These are phyloP conservation scores for Gaeumannomyces sp. DNA, from an alignment of 2,329 filamentous ascomycete species.

Conservation along the genomic window DNA sequence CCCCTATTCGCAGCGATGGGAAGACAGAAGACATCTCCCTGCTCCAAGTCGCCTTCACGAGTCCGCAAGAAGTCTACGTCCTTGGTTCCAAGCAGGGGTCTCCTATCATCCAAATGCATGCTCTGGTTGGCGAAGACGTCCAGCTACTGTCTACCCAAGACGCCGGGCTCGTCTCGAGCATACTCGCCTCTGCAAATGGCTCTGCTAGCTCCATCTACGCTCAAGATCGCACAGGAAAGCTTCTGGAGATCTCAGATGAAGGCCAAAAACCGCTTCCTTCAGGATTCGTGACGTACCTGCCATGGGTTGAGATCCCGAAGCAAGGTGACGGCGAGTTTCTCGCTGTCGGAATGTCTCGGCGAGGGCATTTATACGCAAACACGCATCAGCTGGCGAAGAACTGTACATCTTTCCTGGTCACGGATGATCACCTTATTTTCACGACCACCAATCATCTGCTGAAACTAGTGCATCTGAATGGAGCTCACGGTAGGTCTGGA, in stretches of 20 bases:
- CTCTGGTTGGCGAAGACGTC: background rate
- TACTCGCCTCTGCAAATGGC: constrained; percentile 13
- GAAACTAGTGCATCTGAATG: constrained; percentile 83
- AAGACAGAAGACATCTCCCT: constrained; percentile 13
- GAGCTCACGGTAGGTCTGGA: constrained; percentile 19
- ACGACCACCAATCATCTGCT: constrained; percentile 89
- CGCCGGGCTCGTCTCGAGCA: background rate
- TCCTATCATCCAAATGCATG: background rate
- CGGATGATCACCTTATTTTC: constrained; percentile 76
- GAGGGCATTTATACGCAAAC: constrained; percentile 74
- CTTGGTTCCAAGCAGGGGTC: background rate
- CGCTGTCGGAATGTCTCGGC: constrained; percentile 62
- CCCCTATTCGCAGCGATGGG: background rate
- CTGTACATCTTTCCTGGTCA: constrained; percentile 85
- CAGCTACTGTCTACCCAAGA: background rate
- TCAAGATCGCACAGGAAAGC: constrained; percentile 40
- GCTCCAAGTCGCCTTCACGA: constrained; percentile 17
- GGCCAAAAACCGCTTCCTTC: constrained; percentile 28
- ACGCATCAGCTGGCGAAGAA: constrained; percentile 70
- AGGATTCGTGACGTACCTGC: constrained; percentile 40
- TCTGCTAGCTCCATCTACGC: constrained; percentile 26
- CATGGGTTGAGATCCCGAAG: constrained; percentile 45
- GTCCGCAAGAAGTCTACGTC: background rate
- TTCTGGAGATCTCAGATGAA: constrained; percentile 32
- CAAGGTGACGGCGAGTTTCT: constrained; percentile 33